Base-by-base conservation (phyloP, 768 basidiomycete genomes). In the Boletus reticulatus region DNA sequence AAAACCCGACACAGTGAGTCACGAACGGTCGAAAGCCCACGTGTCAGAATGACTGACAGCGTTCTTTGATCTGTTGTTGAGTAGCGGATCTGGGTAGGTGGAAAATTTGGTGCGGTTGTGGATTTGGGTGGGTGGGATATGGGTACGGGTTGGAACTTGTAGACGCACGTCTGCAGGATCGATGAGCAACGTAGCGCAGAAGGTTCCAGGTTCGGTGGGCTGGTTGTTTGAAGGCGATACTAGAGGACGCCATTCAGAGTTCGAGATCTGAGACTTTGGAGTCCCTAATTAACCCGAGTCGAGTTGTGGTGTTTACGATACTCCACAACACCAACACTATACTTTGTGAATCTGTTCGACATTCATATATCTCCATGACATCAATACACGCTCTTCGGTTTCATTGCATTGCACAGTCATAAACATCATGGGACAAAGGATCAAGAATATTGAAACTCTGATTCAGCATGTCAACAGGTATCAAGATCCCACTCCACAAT, bases 41-140 rank as follows among this genome's bases (percentile, higher is more conserved):
- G 52, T 14, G 48, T 32, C n/a, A 46, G 20, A 31, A n/a, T 50
- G 19, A 76, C 76, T 58, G 62, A 84, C 84, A 86, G 62, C 84
- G 75, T 27, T 76, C 71, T 68, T 86, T 86, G 58, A 86, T 77
- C 49, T 85, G 81, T 6, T 64, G 61, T 53, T 78, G 77, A 0
- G 79, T 75, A 13, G 84, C 84, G 49, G 73, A 76, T 43, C 65
- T 68, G 13, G 84, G 79, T 36, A 86, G 72, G 63, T 85, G 84
- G 60, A 85, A 86, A 43, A 85, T 81, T 65, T 85, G 81, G 63
- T 85, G 80, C 2, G 84, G 82, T 19, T 79, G 82, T 8, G 84
- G 84, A 63, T 80, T 75, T 22, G 72, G 63, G 46, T 76, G 73
- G 1, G 71, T 62, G 12, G 84, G 84, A 52, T 76, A 86, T 17